These are phyloP conservation scores for Elsinoe fawcettii DNA, from an alignment of 2,329 filamentous ascomycete species.

Conservation along the genomic window DNA sequence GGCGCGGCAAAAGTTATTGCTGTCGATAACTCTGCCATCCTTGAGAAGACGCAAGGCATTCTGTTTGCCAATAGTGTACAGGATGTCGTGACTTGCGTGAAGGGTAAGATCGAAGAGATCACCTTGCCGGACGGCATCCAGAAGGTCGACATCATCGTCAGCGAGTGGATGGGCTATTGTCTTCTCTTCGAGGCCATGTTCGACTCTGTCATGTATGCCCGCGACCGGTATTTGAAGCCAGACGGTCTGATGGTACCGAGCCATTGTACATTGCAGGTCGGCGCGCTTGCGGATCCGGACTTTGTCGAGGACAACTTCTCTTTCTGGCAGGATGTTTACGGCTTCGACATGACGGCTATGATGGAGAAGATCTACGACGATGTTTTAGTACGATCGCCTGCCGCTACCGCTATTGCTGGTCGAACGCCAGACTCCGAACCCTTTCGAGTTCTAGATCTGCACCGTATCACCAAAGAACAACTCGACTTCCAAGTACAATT, in stretches of 20 bases:
- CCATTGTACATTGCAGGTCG: slow-evolving; percentile 73
- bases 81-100: slow-evolving; percentile 67
- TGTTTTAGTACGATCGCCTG: slow-evolving; percentile 31
- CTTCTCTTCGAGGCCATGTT: slow-evolving; percentile 94
- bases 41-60: slow-evolving; percentile 77
- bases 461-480: slow-evolving; percentile 62
- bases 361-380: slow-evolving; percentile 73
- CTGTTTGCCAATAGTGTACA: slow-evolving; percentile 71
- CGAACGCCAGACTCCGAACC: slow-evolving; percentile 41
- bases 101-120: slow-evolving; percentile 84
- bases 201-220: slow-evolving; percentile 79
- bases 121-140: slow-evolving; percentile 54
- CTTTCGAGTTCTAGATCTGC: slow-evolving; percentile 70
- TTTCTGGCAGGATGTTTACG: slow-evolving; percentile 90
- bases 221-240: slow-evolving; percentile 75
- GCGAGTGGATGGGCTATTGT: slow-evolving; percentile 97
- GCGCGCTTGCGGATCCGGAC: slow-evolving; percentile 69
- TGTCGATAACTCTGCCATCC: slow-evolving; percentile 87
- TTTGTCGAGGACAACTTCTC: slow-evolving; percentile 69
- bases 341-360: slow-evolving; percentile 92
- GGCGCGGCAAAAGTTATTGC: slow-evolving; percentile 81
- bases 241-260: slow-evolving; percentile 80
- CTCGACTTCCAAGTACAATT: slow-evolving; percentile 68
- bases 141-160: slow-evolving; percentile 88
- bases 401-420: slow-evolving; percentile 49